These are phyloP conservation scores for Suhomyces canberraensis DNA, from an alignment of 805 yeast genomes.

Conservation along the genomic window DNA sequence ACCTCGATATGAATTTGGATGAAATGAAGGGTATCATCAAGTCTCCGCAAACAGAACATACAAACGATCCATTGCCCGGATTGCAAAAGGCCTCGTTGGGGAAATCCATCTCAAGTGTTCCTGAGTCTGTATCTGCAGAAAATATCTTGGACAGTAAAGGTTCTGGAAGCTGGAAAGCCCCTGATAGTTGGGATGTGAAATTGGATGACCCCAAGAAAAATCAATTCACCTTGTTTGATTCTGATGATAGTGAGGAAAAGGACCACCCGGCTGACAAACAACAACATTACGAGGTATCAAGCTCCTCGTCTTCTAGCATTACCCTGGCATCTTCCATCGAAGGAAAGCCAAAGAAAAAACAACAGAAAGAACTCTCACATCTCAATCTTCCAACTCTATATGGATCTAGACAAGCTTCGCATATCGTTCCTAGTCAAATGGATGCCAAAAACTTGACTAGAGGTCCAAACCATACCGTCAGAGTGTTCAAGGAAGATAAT, in stretches of 20 bases:
- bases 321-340: conserved; percentile 4
- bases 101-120: conserved; percentile 8
- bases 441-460: conserved; percentile 12
- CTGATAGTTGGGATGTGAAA: conserved; percentile 50
- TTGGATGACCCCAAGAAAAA: conserved; percentile 12
- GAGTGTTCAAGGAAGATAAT: conserved; percentile 80
- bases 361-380: neutral
- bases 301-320: conserved; percentile 4
- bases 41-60: conserved; percentile 11
- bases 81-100: neutral
- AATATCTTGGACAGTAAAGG: conserved; percentile 5
- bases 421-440: conserved; percentile 11
- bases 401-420: conserved; percentile 25
- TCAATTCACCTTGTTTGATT: conserved; percentile 10
- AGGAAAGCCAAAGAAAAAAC: conserved; percentile 3
- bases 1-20: conserved; percentile 46
- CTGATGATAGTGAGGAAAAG: conserved; percentile 15
- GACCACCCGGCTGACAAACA: conserved; percentile 5
- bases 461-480: conserved; percentile 48
- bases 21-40: conserved; percentile 53
- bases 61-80: neutral
- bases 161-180: conserved; percentile 39
- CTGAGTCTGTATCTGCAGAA: neutral
- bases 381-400: conserved; percentile 29
- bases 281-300: conserved; percentile 6